These are phyloP conservation scores for Quaeritorhiza haematococci DNA, from an alignment of 371 early-diverging fungal species.

Conservation along the genomic window DNA sequence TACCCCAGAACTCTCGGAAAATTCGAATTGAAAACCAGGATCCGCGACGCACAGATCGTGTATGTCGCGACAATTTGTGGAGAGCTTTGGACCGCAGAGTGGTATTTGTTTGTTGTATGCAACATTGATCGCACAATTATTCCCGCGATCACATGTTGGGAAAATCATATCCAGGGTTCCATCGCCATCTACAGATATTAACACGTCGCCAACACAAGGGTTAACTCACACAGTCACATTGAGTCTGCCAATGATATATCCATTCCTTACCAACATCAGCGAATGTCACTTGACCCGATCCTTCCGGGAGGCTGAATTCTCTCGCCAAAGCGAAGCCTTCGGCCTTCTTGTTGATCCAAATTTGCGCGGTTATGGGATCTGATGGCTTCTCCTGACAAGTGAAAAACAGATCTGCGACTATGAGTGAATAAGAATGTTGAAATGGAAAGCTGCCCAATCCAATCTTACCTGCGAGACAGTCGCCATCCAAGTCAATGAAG, in stretches of 20 bases:
- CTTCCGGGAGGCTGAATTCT: constrained; percentile 56
- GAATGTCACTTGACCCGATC: constrained; percentile 77
- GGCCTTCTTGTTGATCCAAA: constrained; percentile 68
- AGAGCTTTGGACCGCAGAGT: constrained; percentile 52
- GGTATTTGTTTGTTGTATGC: constrained; percentile 81
- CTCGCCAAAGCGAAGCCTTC: constrained; percentile 57
- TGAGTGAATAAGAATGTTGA: too few species aligned
- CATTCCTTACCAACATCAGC: constrained; percentile 67
- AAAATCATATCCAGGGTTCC: constrained; percentile 84
- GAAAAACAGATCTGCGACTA: constrained; percentile 79
- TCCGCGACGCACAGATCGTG: constrained; percentile 70
- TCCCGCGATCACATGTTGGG: constrained; percentile 50
- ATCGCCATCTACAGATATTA: constrained; percentile 61
- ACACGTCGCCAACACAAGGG: constrained; percentile 4
- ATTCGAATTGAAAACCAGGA: constrained; percentile 62
- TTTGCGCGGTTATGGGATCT: constrained; percentile 53
- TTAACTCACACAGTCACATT: too few species aligned
- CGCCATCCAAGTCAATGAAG: constrained; percentile 86
- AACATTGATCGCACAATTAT: constrained; percentile 63
- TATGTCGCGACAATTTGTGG: constrained; percentile 55
- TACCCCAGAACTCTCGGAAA: constrained; percentile 42
- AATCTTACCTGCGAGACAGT: constrained; percentile 66
- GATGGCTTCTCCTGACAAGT: constrained; percentile 54
- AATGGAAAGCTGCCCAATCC: too few species aligned
- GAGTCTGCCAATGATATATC: too few species aligned